Evolutionary conservation across 495 filamentous ascomycete genomes (phyloP).

Genomic region (Letharia columbiana): DNA sequence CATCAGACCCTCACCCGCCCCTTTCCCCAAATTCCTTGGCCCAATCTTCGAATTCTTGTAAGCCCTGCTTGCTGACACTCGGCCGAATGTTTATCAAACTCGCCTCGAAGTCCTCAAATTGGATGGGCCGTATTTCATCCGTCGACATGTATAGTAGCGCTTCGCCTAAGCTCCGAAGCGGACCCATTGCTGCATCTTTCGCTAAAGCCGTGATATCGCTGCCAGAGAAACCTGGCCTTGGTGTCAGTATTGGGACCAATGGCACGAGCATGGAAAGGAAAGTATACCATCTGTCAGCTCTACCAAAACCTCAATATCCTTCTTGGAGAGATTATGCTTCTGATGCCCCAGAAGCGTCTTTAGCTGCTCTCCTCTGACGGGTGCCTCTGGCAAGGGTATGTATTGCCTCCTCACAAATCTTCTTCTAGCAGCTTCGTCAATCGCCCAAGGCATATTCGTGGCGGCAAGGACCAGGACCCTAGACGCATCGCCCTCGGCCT

Average conservation of each 20-base stretch:
- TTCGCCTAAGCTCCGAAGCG: constrained; percentile 83
- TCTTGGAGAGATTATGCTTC: constrained; percentile 67
- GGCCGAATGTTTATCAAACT: constrained; percentile 82
- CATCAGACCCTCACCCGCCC: constrained; percentile 51
- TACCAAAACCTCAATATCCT: constrained; percentile 71
- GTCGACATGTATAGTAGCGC: constrained; percentile 80
- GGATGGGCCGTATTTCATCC: constrained; percentile 88
- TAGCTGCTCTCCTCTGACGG: constrained; percentile 70
- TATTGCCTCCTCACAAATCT: constrained; percentile 93
- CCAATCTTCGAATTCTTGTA: constrained; percentile 90
- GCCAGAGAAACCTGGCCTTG: constrained; percentile 73
- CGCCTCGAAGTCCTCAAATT: constrained; percentile 71
- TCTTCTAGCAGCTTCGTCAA: constrained; percentile 88
- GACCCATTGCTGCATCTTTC: constrained; percentile 98
- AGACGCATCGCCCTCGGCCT: constrained; percentile 70
- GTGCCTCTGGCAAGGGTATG: constrained; percentile 82
- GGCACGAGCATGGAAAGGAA: neutral
- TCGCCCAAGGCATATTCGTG: constrained; percentile 96
- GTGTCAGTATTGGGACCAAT: neutral
- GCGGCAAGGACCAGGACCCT: constrained; percentile 90
- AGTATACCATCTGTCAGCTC: constrained; percentile 69
- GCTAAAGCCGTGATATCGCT: constrained; percentile 95
- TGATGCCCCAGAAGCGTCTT: constrained; percentile 73
- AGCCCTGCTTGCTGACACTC: constrained; percentile 75
- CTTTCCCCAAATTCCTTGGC: constrained; percentile 86